Evolutionary conservation across 1,284 basidiomycete genomes (phyloP).

Genomic region (Earliella scabrosa): DNA sequence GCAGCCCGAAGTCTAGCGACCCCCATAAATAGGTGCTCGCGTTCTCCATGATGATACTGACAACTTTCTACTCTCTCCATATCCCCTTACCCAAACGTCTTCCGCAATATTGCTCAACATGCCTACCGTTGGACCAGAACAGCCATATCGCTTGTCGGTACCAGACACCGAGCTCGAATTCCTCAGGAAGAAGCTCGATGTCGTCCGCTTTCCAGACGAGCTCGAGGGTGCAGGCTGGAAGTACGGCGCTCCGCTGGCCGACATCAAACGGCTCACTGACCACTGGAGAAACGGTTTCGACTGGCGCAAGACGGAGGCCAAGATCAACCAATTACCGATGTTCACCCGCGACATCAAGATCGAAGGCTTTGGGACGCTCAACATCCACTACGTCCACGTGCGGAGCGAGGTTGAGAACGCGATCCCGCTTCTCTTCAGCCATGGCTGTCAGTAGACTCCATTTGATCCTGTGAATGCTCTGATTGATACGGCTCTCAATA

Average conservation of each 20-base stretch:
- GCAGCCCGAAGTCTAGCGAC: too few relatives aligned
- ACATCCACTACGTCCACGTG: constrained; percentile 57
- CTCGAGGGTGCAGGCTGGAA: constrained; percentile 47
- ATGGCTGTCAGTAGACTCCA: constrained; percentile 46
- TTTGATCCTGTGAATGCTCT: background rate
- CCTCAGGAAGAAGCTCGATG: constrained; percentile 45
- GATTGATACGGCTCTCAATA: background rate
- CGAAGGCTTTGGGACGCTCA: constrained; percentile 46
- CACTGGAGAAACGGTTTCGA: constrained; percentile 51
- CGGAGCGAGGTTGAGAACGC: constrained; percentile 44
- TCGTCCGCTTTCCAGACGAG: constrained; percentile 50
- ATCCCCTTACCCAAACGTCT: too few relatives aligned
- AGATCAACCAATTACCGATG: constrained; percentile 51
- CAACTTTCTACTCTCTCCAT: too few relatives aligned
- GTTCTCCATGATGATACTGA: too few relatives aligned
- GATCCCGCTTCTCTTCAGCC: constrained; percentile 55
- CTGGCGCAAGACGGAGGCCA: constrained; percentile 49
- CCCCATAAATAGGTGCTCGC: too few relatives aligned
- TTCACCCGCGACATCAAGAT: constrained; percentile 51
- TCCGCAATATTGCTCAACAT: too few relatives aligned
- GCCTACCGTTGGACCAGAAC: background rate
- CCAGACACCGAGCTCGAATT: constrained; percentile 41
- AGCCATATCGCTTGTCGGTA: constrained; percentile 47
- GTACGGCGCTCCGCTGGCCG: constrained; percentile 52
- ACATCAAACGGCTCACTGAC: constrained; percentile 46